Conservation (phyloP, 441 rosid species). For the Jatropha podagrica region DNA sequence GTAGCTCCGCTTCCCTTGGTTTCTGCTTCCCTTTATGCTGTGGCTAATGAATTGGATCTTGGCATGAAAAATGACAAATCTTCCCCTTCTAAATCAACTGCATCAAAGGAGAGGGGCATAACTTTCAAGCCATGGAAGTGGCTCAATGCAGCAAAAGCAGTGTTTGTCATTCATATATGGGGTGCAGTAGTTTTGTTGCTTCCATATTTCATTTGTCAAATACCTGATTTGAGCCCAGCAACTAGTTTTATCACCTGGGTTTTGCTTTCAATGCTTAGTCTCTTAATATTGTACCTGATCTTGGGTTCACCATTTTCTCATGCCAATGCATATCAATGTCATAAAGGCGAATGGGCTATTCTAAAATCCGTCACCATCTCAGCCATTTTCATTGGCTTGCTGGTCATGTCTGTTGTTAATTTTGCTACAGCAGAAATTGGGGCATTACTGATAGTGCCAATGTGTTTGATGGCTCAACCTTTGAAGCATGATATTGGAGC, state of each 20-base stretch:
- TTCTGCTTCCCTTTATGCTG: constrained; percentile 79
- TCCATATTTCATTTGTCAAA: constrained; percentile 62
- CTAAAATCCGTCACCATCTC: constrained; percentile 82
- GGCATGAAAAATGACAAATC: constrained; percentile 29
- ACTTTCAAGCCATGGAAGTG: constrained; percentile 64
- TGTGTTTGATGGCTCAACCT: constrained; percentile 73
- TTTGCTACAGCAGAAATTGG: constrained; percentile 95
- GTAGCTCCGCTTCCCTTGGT: constrained; percentile 88
- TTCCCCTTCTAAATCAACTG: constrained; percentile 12
- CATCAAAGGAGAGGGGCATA: constrained; percentile 25
- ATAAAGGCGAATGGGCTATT: constrained; percentile 53
- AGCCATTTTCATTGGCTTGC: constrained; percentile 68
- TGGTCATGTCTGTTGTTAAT: constrained; percentile 88
- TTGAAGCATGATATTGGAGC: constrained; percentile 51
- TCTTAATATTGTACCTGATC: constrained; percentile 40
- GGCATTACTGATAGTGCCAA: constrained; percentile 72
- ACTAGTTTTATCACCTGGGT: constrained; percentile 55
- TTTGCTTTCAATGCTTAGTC: constrained; percentile 48
- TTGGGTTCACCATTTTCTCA: constrained; percentile 43
- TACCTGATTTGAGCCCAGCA: constrained; percentile 55
- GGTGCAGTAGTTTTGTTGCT: constrained; percentile 60
- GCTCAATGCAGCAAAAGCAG: constrained; percentile 66
- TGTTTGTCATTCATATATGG: constrained; percentile 64
- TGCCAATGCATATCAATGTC: constrained; percentile 26
- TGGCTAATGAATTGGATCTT: constrained; percentile 38